Percentiles rank a stretch among this genome's conserved stretches.
Conservation (phyloP, 805 yeast species). For the Metschnikowia kunwiensis region DNA sequence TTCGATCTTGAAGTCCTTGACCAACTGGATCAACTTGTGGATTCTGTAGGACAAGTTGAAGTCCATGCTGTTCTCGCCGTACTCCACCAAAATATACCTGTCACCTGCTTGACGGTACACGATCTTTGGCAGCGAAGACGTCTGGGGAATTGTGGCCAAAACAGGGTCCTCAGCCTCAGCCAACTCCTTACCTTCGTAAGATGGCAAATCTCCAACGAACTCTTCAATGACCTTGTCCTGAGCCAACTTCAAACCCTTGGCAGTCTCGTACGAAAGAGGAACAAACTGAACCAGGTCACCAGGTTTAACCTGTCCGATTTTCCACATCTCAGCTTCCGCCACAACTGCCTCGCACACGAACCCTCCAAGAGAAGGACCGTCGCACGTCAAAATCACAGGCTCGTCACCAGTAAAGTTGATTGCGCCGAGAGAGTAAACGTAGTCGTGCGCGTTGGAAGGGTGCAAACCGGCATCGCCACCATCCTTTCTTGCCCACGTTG, state of each 20-base stretch:
- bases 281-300: conserved; percentile 82
- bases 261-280: conserved; percentile 69
- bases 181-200: conserved; percentile 23
- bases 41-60: conserved; percentile 82
- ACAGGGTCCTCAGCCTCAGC: conserved; percentile 65
- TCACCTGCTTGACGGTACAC: conserved; percentile 97
- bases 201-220: conserved; percentile 43
- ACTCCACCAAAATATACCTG: conserved; percentile 85
- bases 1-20: conserved; percentile 55
- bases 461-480: conserved; percentile 99
- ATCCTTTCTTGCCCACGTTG: conserved; percentile 91
- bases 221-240: conserved; percentile 57
- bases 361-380: conserved; percentile 97
- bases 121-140: conserved; percentile 58
- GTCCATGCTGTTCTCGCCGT: conserved; percentile 86
- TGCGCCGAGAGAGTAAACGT: conserved; percentile 94
- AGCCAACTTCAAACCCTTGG: conserved; percentile 55
- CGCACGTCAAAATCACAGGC: conserved; percentile 94
- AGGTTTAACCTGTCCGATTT: conserved; percentile 95
- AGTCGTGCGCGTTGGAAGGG: conserved; percentile 98
- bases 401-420: conserved; percentile 98
- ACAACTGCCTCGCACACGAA: conserved; percentile 97
- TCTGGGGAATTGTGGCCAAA: conserved; percentile 48
- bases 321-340: conserved; percentile 96
- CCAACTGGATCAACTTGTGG: conserved; percentile 74